Conservation (phyloP, 2,329 filamentous ascomycete genomes). For the Basipetospora chlamydospora region DNA sequence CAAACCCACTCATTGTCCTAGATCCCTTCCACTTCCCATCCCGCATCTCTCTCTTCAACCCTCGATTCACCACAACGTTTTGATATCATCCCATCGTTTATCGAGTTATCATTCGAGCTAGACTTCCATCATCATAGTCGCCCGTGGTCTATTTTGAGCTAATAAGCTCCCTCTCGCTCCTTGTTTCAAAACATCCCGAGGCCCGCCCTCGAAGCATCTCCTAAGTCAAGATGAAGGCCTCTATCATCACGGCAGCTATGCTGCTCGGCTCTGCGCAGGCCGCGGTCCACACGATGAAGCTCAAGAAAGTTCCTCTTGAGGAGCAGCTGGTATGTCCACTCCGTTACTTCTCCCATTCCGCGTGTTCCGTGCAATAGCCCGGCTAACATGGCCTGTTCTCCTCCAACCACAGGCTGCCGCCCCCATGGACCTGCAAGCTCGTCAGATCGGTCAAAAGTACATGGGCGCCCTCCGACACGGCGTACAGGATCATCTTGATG, state of each 20-base stretch:
- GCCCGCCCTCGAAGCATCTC: conserved; percentile 1
- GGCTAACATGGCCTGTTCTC: conserved; percentile 1
- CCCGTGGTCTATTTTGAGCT: too few species aligned
- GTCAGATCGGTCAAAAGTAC: conserved; percentile 88
- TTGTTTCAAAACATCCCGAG: conserved; percentile 2
- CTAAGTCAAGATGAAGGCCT: conserved; percentile 58
- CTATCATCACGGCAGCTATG: conserved; percentile 63
- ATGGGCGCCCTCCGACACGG: conserved; percentile 44
- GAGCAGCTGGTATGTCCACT: conserved; percentile 75
- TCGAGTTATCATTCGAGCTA: too few species aligned
- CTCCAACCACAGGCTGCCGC: conserved; percentile 44
- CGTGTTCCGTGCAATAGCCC: too few species aligned
- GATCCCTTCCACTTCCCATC: neutral
- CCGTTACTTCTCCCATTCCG: neutral
- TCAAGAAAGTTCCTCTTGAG: conserved; percentile 85
- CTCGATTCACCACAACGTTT: neutral
- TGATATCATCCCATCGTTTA: neutral
- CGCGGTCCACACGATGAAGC: conserved; percentile 88
- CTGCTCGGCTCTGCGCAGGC: conserved; percentile 74
- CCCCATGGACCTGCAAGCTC: conserved; percentile 68
- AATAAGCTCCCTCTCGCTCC: too few species aligned
- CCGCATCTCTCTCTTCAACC: conserved; percentile 2
- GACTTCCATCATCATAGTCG: too few species aligned
- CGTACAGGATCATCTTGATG: conserved; percentile 57
- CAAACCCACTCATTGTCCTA: conserved; percentile 1